Evolutionary conservation across 495 filamentous ascomycete genomes (phyloP).

Genomic region (Penicillium ochrochloron): DNA sequence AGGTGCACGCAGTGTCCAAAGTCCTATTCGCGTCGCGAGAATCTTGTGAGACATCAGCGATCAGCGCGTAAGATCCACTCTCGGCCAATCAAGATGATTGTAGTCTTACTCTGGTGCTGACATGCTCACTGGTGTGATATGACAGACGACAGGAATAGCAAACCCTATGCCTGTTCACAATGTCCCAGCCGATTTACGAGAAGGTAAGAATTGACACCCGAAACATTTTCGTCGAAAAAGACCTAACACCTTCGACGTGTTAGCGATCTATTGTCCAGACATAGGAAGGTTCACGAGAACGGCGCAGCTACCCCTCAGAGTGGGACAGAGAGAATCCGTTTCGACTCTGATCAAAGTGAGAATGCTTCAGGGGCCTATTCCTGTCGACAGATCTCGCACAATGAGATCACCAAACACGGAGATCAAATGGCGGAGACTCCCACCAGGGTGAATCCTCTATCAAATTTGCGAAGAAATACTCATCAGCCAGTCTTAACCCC

Average conservation of each 20-base stretch:
- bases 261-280: not conserved
- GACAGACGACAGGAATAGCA: not conserved
- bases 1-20: not conserved
- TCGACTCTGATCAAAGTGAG: not conserved
- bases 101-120: not conserved
- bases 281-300: not conserved
- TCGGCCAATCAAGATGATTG: not conserved
- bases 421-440: not conserved
- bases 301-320: not conserved
- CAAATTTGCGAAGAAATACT: not conserved
- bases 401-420: not conserved
- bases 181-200: not conserved
- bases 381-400: not conserved
- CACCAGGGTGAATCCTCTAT: not conserved
- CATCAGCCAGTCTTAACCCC: not conserved
- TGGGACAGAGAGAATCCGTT: not conserved
- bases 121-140: not conserved
- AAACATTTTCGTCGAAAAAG: too few species aligned
- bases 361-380: not conserved
- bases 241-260: not conserved
- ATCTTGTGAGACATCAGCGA: not conserved
- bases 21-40: not conserved
- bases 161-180: not conserved
- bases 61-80: not conserved
- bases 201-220: not conserved